phyloP scores from a whole-genome alignment of 192 early-diverging fungal genomes.

The Neocallimastix lanati region DNA sequence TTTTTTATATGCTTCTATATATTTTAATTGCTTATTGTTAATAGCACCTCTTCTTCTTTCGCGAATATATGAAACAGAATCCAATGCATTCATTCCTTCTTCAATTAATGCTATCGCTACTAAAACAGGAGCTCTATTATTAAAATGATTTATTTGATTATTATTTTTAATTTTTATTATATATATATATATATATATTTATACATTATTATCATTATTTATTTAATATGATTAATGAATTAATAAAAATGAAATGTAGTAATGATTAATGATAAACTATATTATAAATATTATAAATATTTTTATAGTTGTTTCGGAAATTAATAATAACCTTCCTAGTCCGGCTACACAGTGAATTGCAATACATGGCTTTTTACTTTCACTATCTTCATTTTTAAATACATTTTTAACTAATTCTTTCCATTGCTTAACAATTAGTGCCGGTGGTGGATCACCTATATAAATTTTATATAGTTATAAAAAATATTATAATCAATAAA shows the following conservation, averaged over 20 bases:
- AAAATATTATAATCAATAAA: too few species aligned
- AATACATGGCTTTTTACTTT: neutral
- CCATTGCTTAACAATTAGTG: constrained; percentile 40
- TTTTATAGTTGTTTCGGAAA: too few species aligned
- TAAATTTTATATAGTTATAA: neutral
- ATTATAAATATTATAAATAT: too few species aligned
- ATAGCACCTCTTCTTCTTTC: constrained; percentile 53
- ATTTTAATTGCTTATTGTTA: constrained; percentile 63
- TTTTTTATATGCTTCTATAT: constrained; percentile 12
- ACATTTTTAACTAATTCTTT: constrained; percentile 33
- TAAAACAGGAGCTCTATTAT: constrained; percentile 54
- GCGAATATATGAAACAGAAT: constrained; percentile 56
- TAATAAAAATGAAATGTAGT: too few species aligned
- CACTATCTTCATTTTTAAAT: constrained; percentile 1
- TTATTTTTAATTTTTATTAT: too few species aligned
- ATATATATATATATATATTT: too few species aligned
- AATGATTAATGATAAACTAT: too few species aligned
- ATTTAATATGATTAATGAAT: too few species aligned
- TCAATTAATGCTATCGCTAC: constrained; percentile 73
- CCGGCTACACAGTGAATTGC: constrained; percentile 64
- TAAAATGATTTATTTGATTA: too few species aligned
- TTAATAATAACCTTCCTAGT: constrained; percentile 16
- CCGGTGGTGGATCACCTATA: constrained; percentile 25
- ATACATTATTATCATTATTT: too few species aligned
- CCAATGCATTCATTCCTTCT: constrained; percentile 54